Conservation (phyloP, 1,139 yeast species). For the Hyphopichia fennica region DNA sequence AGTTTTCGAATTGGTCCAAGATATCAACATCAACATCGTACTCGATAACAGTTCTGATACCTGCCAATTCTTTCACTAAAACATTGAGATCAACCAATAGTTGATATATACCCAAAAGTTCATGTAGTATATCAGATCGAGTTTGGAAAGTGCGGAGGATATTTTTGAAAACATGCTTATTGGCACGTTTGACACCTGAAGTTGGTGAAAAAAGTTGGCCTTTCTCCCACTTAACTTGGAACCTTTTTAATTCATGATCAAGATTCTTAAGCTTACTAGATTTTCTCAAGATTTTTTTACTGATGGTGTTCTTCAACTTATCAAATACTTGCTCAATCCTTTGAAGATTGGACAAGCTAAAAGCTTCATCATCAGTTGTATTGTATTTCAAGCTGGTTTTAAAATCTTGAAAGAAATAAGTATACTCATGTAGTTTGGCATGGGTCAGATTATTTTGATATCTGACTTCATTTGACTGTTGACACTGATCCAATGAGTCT, state of each 20-base stretch:
- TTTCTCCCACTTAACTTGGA: conserved; percentile 1
- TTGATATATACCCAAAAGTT: conserved; percentile 3
- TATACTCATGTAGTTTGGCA: conserved; percentile 5
- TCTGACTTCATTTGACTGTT: background rate
- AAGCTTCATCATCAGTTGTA: conserved; percentile 2
- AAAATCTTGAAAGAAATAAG: conserved; percentile 1
- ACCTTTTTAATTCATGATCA: conserved; percentile 3
- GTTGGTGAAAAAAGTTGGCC: background rate
- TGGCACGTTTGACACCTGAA: background rate
- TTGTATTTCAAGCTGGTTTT: background rate
- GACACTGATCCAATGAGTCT: conserved; percentile 4
- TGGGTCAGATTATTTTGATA: conserved; percentile 1
- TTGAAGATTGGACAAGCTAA: conserved; percentile 3
- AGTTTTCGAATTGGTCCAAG: background rate
- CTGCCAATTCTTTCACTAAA: conserved; percentile 4
- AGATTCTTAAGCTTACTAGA: conserved; percentile 1
- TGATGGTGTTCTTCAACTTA: conserved; percentile 7
- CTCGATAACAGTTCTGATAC: conserved; percentile 3
- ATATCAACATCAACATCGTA: background rate
- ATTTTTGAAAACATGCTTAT: conserved; percentile 1
- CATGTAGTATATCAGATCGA: conserved; percentile 4
- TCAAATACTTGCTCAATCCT: conserved; percentile 6
- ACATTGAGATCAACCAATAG: conserved; percentile 3
- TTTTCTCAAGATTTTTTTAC: conserved; percentile 6
- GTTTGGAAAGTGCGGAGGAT: conserved; percentile 4